Conservation (phyloP, 805 yeast genomes). For the Alloascoidea hylecoeti region DNA sequence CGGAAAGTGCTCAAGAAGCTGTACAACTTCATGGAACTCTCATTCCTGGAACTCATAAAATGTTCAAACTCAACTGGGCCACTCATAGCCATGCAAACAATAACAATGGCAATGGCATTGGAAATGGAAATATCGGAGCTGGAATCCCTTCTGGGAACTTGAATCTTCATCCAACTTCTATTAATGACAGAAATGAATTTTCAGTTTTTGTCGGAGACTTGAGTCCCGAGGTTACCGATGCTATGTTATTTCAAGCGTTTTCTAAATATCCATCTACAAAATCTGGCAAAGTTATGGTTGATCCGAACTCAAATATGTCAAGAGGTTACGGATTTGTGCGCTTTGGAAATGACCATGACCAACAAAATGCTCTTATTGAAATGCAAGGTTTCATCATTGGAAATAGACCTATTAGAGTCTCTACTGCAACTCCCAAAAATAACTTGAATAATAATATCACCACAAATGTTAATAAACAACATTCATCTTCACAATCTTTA, state of each 20-base stretch:
- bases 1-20: constrained; percentile 51
- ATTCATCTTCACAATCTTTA: background rate
- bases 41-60: constrained; percentile 47
- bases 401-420: constrained; percentile 66
- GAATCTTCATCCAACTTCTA: constrained; percentile 5
- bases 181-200: constrained; percentile 22
- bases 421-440: constrained; percentile 46
- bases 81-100: too few relatives aligned
- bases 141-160: constrained; percentile 13
- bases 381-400: constrained; percentile 71
- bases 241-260: constrained; percentile 48
- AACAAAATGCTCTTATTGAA: constrained; percentile 57
- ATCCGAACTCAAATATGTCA: constrained; percentile 51
- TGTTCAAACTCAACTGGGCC: constrained; percentile 73
- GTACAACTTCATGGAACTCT: constrained; percentile 50
- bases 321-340: constrained; percentile 89
- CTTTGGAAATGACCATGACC: constrained; percentile 49
- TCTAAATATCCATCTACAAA: constrained; percentile 58
- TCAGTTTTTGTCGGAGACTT: constrained; percentile 84
- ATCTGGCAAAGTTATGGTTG: constrained; percentile 68
- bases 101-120: background rate
- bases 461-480: background rate
- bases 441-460: too few relatives aligned
- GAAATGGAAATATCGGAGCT: too few relatives aligned
- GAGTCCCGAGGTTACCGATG: constrained; percentile 59